Percentiles rank a stretch among this genome's conserved stretches.
These are phyloP conservation scores for Capsicum chinense DNA, from an alignment of 257 asterid species.

Conservation along the genomic window DNA sequence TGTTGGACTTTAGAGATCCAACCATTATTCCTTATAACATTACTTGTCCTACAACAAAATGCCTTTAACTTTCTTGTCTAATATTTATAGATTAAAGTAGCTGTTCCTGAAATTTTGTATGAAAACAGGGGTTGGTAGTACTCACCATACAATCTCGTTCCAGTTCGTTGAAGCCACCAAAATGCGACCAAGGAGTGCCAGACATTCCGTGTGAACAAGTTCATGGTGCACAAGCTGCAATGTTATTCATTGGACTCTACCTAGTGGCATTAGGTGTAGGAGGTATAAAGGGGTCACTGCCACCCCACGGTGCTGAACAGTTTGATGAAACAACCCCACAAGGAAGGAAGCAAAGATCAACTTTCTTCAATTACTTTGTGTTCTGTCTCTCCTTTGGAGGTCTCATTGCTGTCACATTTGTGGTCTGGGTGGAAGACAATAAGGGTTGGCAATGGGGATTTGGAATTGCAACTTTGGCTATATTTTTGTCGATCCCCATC, in stretches of 20 bases:
- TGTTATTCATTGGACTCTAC: constrained; percentile 71
- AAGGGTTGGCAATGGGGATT: constrained; percentile 97
- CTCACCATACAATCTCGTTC: constrained; percentile 79
- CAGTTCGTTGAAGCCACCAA: constrained; percentile 60
- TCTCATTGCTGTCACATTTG: constrained; percentile 73
- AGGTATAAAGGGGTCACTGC: constrained; percentile 82
- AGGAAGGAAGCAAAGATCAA: constrained; percentile 74
- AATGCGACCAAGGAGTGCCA: constrained; percentile 45
- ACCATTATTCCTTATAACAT: neutral
- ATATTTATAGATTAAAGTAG: too few species aligned
- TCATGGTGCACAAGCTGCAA: constrained; percentile 72
- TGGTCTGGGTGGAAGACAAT: constrained; percentile 90
- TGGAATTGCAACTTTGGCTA: constrained; percentile 65
- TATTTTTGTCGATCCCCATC: constrained; percentile 64
- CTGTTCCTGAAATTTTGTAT: too few species aligned
- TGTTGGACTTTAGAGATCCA: neutral
- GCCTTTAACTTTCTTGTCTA: neutral
- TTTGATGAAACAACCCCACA: constrained; percentile 64
- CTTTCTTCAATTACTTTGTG: constrained; percentile 84
- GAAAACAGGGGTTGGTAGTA: constrained; percentile 65
- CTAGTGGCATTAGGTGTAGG: constrained; percentile 81
- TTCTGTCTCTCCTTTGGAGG: constrained; percentile 77
- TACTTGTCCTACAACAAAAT: neutral
- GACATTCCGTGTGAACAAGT: constrained; percentile 56
- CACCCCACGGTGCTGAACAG: constrained; percentile 87